Conservation (phyloP, 108 stramenopile genomes). For the Cylindrotheca fusiformis region DNA sequence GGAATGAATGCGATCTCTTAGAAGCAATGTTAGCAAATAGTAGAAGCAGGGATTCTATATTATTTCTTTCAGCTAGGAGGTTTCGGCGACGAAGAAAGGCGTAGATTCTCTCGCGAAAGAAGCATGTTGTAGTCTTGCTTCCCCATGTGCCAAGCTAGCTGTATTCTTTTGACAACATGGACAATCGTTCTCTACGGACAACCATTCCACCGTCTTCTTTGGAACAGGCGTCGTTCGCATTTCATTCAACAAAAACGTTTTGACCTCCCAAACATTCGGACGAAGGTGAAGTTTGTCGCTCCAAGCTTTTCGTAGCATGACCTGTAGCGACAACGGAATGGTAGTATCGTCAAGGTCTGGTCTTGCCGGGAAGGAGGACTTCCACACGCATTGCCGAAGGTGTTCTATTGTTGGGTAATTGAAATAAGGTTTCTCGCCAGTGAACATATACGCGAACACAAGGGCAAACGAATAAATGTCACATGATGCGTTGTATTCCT, state of each 20-base stretch:
- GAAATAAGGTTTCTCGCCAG: conserved; percentile 41
- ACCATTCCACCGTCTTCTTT: neutral
- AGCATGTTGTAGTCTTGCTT: neutral
- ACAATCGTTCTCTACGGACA: neutral
- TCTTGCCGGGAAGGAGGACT: neutral
- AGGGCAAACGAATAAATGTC: conserved; percentile 65
- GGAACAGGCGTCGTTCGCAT: neutral
- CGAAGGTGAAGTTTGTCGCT: neutral
- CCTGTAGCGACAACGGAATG: neutral
- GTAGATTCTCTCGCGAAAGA: neutral
- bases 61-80: too few relatives aligned
- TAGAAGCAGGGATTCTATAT: too few relatives aligned
- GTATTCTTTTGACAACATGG: neutral
- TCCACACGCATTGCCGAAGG: neutral
- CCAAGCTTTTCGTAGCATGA: neutral
- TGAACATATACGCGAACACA: conserved; percentile 64
- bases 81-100: neutral
- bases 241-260: neutral
- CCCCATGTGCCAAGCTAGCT: neutral
- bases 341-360: neutral
- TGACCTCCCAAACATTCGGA: neutral
- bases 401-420: neutral
- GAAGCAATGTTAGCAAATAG: too few relatives aligned
- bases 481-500: conserved; percentile 23
- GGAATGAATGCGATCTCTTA: too few relatives aligned